Conservation (phyloP, 2,329 filamentous ascomycete species). For the Hirsutella thompsonii region DNA sequence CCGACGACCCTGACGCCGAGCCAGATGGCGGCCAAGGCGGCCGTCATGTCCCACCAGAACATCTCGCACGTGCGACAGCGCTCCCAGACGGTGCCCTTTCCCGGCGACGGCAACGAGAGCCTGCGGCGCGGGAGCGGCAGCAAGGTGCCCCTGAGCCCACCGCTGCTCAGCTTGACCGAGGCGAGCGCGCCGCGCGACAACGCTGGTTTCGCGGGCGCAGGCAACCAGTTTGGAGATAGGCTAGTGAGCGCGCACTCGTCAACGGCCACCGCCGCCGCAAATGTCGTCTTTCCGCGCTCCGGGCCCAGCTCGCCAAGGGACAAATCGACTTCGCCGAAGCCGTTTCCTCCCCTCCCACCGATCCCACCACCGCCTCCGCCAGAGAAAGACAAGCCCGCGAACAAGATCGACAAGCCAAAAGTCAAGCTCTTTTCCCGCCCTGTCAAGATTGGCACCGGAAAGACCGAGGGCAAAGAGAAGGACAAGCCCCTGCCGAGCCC, state of each 20-base stretch:
- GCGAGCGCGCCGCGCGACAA: slow-evolving; percentile 47
- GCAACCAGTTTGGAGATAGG: slow-evolving; percentile 39
- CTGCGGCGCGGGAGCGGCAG: slow-evolving; percentile 30
- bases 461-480: slow-evolving; percentile 52
- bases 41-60: slow-evolving; percentile 53
- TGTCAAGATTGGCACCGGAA: slow-evolving; percentile 56
- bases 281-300: slow-evolving; percentile 59
- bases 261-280: slow-evolving; percentile 54
- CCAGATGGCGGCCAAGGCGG: slow-evolving; percentile 69
- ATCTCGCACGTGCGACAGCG: slow-evolving; percentile 46
- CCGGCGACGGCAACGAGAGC: slow-evolving; percentile 29
- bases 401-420: slow-evolving; percentile 56
- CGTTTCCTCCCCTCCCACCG: slow-evolving; percentile 23
- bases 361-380: no score
- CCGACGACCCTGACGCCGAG: slow-evolving; percentile 40
- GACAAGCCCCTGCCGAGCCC: slow-evolving; percentile 60
- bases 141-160: slow-evolving; percentile 44
- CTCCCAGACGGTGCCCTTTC: slow-evolving; percentile 59
- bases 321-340: slow-evolving; percentile 19
- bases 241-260: slow-evolving; percentile 45
- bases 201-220: slow-evolving; percentile 31
- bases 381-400: slow-evolving; percentile 46
- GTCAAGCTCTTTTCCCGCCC: slow-evolving; percentile 73
- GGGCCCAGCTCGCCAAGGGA: slow-evolving; percentile 37
- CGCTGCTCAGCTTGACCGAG: slow-evolving; percentile 50